Conservation (phyloP, 768 basidiomycete species). For the Mrakia frigida region DNA sequence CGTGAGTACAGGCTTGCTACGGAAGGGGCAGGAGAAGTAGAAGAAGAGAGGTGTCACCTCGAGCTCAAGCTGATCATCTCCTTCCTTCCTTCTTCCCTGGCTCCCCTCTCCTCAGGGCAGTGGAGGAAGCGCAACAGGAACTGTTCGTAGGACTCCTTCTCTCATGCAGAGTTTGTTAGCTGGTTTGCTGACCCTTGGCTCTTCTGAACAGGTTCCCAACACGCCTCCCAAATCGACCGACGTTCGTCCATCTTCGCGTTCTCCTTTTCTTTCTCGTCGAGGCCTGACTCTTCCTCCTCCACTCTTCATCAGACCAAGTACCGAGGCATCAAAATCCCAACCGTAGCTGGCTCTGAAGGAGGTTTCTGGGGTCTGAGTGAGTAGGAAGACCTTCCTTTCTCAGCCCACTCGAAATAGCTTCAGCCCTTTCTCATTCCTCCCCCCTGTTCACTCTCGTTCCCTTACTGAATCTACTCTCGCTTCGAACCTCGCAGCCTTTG, state of each 20-base stretch:
- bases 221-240: constrained; percentile 12
- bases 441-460: background rate
- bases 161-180: fast-evolving
- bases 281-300: background rate
- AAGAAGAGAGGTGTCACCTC: background rate
- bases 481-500: background rate
- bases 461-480: background rate
- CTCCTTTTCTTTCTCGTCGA: background rate
- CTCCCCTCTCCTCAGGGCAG: background rate
- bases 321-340: constrained; percentile 17
- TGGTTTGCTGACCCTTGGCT: background rate
- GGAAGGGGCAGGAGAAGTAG: background rate
- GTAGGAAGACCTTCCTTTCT: background rate
- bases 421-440: background rate
- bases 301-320: constrained; percentile 9
- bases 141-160: background rate
- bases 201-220: background rate
- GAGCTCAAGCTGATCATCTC: constrained; percentile 10
- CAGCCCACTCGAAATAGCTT: background rate
- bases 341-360: constrained; percentile 17
- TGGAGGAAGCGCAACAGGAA: constrained; percentile 5
- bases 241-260: background rate
- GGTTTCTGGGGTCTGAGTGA: constrained; percentile 23
- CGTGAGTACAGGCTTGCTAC: background rate
- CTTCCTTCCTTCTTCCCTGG: background rate